Conservation (phyloP, 1,139 yeast species). For the Blastobotrys arbuscula region DNA sequence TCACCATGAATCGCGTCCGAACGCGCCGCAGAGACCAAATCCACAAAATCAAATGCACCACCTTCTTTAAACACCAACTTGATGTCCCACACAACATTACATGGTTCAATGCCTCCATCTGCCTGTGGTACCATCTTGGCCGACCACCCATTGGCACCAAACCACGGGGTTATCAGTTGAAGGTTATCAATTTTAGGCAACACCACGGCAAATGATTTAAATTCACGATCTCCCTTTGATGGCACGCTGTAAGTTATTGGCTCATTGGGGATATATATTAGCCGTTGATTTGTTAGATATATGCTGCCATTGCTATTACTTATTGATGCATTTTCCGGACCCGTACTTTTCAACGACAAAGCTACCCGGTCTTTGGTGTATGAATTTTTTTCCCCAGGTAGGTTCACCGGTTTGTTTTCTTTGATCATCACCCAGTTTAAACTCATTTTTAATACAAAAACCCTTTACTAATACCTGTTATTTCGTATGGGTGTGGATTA, state of each 20-base stretch:
- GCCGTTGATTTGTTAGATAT: constrained; percentile 20
- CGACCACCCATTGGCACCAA: constrained; percentile 35
- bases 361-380: constrained; percentile 9
- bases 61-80: constrained; percentile 29
- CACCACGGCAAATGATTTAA: constrained; percentile 23
- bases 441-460: constrained; percentile 18
- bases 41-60: constrained; percentile 30
- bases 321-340: constrained; percentile 10
- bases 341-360: constrained; percentile 5
- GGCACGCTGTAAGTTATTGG: constrained; percentile 25
- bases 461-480: background rate
- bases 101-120: constrained; percentile 26
- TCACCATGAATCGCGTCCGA: constrained; percentile 14
- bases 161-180: constrained; percentile 33
- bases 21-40: constrained; percentile 6
- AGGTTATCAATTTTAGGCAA: constrained; percentile 20
- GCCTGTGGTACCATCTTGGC: constrained; percentile 20
- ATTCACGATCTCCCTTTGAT: constrained; percentile 30
- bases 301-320: constrained; percentile 14
- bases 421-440: constrained; percentile 26
- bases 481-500: too few species aligned
- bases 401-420: constrained; percentile 21
- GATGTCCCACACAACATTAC: constrained; percentile 23
- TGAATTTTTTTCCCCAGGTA: constrained; percentile 23
- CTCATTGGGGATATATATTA: constrained; percentile 17